These are phyloP conservation scores for Globisporangium lucens DNA, from an alignment of 352 stramenopile species.

Conservation along the genomic window DNA sequence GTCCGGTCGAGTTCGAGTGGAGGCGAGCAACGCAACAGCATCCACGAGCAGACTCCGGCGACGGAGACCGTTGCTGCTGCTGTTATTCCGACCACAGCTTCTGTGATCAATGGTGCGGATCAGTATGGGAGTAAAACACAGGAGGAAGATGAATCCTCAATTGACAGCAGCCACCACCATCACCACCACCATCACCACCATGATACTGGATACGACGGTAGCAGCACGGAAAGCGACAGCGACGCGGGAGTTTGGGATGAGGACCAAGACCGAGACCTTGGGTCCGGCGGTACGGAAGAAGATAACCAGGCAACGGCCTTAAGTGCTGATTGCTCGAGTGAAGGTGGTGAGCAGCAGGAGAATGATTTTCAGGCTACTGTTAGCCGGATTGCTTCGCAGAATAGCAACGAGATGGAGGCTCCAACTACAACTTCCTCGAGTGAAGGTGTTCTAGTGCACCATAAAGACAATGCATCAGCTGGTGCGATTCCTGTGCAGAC, in stretches of 20 bases:
- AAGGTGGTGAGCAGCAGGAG: not conserved
- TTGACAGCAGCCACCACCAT: not conserved
- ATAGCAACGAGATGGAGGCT: not conserved
- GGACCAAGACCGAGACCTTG: not conserved
- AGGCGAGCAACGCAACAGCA: no score
- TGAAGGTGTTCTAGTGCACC: not conserved
- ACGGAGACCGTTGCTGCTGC: no score
- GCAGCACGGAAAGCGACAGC: conserved; percentile 14
- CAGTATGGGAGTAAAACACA: not conserved
- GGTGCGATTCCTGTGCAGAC: not conserved
- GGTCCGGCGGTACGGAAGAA: not conserved
- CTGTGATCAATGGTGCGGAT: not conserved
- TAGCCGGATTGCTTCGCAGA: not conserved
- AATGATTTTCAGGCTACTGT: no score
- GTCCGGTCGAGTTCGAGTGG: not conserved
- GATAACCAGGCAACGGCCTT: not conserved
- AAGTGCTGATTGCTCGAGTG: not conserved
- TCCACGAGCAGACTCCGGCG: not conserved
- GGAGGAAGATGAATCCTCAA: not conserved
- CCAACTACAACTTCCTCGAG: not conserved
- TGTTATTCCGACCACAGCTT: not conserved
- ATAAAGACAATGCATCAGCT: not conserved
- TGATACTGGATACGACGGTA: conserved; percentile 1
- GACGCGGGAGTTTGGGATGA: not conserved
- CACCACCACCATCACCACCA: not conserved